Evolutionary conservation across 495 filamentous ascomycete genomes (phyloP), one percentile per base, ranked within the genome.

Genomic region (Trichoderma orchidacearum): DNA sequence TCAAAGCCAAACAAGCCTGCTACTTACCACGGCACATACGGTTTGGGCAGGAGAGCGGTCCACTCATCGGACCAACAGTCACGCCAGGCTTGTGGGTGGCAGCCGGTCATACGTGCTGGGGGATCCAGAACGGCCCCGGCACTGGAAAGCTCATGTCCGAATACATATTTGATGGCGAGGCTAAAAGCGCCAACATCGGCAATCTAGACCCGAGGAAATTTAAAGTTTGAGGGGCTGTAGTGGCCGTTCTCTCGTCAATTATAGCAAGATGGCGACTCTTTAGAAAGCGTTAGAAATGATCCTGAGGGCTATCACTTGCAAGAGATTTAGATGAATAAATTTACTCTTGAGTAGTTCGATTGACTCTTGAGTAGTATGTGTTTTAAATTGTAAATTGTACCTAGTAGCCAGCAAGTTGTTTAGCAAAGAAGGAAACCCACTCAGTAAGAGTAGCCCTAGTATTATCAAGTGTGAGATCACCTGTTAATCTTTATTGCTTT

Each of bases 101-200:
- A 2, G 78, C 88, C 6, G 93, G 93, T 12, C 93, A 98, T 71
- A 95, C 89, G 3, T 97, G 93, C 69, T 97, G 93, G 93, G 92
- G 92, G 15, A 95, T 98, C 53, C 92, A 96, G 69, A 98, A 98
- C 75, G 90, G 83, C 3, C 90, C 91, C 4, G 94, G 82, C 6
- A 96, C 91, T 18, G 93, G 92, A 3, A 89, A 85, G 74, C 69
- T 95, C 32, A 86, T 98, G 72, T 87, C 85, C 57, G 89, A 92
- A 64, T 80, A 93, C 68, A 73, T 94, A 4, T 85, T 91, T 63
- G 89, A 94, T 56, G 90, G 90, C 8, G 75, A 78, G 59, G 81
- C 86, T 4, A 86, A 72, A 65, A 92, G 87, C 57, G 90, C 88
- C 13, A 83, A 84, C 59, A 80, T 92, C 48, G 75, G 70, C 17